Evolutionary conservation across 768 basidiomycete species (phyloP), one percentile per base, ranked within the genome.

Genomic region (Boletus subparvulus): DNA sequence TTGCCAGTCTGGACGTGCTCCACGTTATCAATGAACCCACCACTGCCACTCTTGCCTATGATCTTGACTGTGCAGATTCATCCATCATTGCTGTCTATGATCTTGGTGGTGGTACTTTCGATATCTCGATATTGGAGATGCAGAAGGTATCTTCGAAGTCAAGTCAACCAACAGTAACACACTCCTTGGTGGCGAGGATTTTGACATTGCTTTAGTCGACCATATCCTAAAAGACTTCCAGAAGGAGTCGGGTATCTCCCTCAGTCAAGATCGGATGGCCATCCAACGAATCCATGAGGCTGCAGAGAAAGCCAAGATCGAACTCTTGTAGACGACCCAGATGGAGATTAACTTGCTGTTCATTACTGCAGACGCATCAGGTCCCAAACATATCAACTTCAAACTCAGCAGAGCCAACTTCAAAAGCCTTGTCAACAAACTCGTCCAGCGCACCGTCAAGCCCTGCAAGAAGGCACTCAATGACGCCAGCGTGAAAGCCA

Each of bases 131-230:
- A 64, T 81, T 99, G 54, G 95, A 98, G 78, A 98, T 98, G 94
- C 94, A 98, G 75, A 95, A 97, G 97, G 96, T 66, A 95, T 99
- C 11, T 99, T 98, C 74, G 97, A 98, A 75, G 96, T 99, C 71
- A 99, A 98, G 80, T 98, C 97, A 1, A 99, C 97, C 53, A 98
- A 98, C 69, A 96, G 97, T 71, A 95, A 99, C 75, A 98, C 97
- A 17, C 97, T 98, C 72, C 85, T 99, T 55, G 97, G 93, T 63
- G 87, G 87, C 70, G 97, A 99, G 76, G 97, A 98, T 75, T 98
- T 98, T 69, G 97, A 98, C 69, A 87, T 96, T 54, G 76, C 85
- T 40, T 84, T 98, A 42, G 88, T 98, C 60, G 84, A 95, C 62
- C 76, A 90, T 75, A 81, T 99, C 69, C 74, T 98, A 46, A 78